These are phyloP conservation scores for Metarhizium humberi DNA, from an alignment of 2,329 filamentous ascomycete species.

Conservation along the genomic window DNA sequence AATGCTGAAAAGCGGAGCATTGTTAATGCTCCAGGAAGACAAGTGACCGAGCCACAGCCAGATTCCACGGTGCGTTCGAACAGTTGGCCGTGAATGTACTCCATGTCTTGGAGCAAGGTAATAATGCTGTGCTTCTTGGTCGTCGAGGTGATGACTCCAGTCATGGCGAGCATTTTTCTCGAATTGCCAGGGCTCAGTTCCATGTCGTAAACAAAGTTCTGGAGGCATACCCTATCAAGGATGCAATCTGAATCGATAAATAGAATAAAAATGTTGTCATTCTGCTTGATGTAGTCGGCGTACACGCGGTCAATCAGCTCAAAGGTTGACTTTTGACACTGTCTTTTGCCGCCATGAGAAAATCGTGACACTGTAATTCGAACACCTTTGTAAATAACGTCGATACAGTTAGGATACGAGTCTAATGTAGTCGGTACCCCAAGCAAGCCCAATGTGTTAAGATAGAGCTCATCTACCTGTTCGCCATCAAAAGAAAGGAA, in stretches of 20 bases:
- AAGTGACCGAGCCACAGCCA: conserved; percentile 87
- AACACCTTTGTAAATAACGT: conserved; percentile 72
- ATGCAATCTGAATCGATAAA: conserved; percentile 99
- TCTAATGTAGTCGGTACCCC: conserved; percentile 71
- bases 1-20: conserved; percentile 96
- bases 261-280: conserved; percentile 89
- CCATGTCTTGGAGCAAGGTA: conserved; percentile 92
- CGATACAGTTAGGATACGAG: conserved; percentile 80
- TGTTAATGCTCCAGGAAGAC: conserved; percentile 87
- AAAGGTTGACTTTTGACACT: conserved; percentile 90
- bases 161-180: conserved; percentile 94
- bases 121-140: conserved; percentile 82
- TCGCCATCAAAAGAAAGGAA: conserved; percentile 95
- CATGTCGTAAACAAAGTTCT: conserved; percentile 99
- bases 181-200: conserved; percentile 89
- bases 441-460: conserved; percentile 75
- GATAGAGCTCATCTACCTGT: conserved; percentile 77
- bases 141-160: conserved; percentile 90
- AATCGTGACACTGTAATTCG: conserved; percentile 89
- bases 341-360: conserved; percentile 83
- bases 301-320: conserved; percentile 91
- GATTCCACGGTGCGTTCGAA: conserved; percentile 96
- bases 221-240: conserved; percentile 79
- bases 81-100: conserved; percentile 93
- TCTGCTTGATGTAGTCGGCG: conserved; percentile 70